Conservation (phyloP, 1,139 yeast species). For the Geotrichum fermentans region DNA sequence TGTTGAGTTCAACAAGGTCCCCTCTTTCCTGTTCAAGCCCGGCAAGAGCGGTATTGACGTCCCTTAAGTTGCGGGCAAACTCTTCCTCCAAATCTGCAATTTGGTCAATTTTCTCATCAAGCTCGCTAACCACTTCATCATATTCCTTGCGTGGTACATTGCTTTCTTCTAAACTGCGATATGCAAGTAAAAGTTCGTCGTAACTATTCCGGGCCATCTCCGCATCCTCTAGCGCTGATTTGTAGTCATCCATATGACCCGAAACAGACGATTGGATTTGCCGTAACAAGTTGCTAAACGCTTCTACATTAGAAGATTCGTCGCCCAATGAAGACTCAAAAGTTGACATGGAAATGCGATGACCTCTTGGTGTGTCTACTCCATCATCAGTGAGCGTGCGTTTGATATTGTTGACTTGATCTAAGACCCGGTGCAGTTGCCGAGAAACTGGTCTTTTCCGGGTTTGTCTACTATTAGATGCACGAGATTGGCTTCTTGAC, state of each 20-base stretch:
- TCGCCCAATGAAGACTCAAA: slow-evolving; percentile 7
- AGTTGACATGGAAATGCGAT: slow-evolving; percentile 2
- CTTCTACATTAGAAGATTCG: slow-evolving; percentile 8
- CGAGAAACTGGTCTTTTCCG: neutral
- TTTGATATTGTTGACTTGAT: slow-evolving; percentile 2
- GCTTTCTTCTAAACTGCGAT: slow-evolving; percentile 5
- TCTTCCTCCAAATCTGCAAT: slow-evolving; percentile 7
- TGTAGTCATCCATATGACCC: neutral
- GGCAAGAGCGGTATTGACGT: slow-evolving; percentile 11
- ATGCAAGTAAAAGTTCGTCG: slow-evolving; percentile 8
- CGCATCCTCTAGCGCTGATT: neutral
- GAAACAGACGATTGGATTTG: slow-evolving; percentile 8
- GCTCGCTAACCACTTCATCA: slow-evolving; percentile 8
- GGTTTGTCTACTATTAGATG: slow-evolving; percentile 1
- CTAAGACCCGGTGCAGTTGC: slow-evolving; percentile 1
- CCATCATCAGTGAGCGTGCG: neutral
- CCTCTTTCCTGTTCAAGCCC: slow-evolving; percentile 9
- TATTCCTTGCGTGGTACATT: slow-evolving; percentile 9
- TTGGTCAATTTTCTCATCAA: slow-evolving; percentile 17
- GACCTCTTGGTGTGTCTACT: neutral
- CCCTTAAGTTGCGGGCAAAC: slow-evolving; percentile 5
- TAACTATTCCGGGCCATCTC: slow-evolving; percentile 2
- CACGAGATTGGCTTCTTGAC: neutral
- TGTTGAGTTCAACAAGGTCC: slow-evolving; percentile 1
- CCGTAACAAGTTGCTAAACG: slow-evolving; percentile 7